These are phyloP conservation scores for Cryphonectria naterciae DNA, from an alignment of 2,329 filamentous ascomycete species.

Conservation along the genomic window DNA sequence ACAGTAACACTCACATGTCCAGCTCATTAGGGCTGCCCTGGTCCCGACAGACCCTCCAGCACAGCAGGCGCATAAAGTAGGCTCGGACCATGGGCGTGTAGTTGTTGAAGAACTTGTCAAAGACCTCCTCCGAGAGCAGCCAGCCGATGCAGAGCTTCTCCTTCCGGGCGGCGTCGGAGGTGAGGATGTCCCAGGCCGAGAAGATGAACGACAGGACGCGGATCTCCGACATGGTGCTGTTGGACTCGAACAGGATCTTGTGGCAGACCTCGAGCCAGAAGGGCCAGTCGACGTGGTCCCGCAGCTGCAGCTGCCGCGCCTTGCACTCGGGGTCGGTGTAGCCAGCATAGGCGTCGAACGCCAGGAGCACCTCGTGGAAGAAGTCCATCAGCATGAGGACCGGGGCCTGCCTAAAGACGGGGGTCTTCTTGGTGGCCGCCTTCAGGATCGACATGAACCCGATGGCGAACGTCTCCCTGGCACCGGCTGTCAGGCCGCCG, in stretches of 20 bases:
- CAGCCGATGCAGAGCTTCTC: constrained; percentile 72
- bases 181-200: constrained; percentile 75
- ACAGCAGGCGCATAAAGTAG: constrained; percentile 88
- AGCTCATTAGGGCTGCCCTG: constrained; percentile 66
- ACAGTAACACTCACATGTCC: constrained; percentile 64
- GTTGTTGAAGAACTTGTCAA: constrained; percentile 84
- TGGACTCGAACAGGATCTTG: constrained; percentile 73
- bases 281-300: constrained; percentile 69
- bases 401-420: constrained; percentile 78
- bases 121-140: constrained; percentile 73
- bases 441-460: constrained; percentile 75
- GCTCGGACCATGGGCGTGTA: constrained; percentile 96
- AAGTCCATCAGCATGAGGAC: constrained; percentile 93
- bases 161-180: constrained; percentile 69
- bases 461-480: constrained; percentile 73
- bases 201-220: constrained; percentile 82
- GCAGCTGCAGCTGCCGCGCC: constrained; percentile 7
- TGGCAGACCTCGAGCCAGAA: constrained; percentile 86
- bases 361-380: constrained; percentile 76
- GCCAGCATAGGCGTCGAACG: constrained; percentile 56
- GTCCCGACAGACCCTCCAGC: constrained; percentile 84
- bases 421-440: constrained; percentile 74
- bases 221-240: constrained; percentile 90
- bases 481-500: constrained; percentile 41
- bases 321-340: constrained; percentile 33